These are phyloP conservation scores for Paecilomyces variotii DNA, from an alignment of 2,329 filamentous ascomycete species.

Conservation along the genomic window DNA sequence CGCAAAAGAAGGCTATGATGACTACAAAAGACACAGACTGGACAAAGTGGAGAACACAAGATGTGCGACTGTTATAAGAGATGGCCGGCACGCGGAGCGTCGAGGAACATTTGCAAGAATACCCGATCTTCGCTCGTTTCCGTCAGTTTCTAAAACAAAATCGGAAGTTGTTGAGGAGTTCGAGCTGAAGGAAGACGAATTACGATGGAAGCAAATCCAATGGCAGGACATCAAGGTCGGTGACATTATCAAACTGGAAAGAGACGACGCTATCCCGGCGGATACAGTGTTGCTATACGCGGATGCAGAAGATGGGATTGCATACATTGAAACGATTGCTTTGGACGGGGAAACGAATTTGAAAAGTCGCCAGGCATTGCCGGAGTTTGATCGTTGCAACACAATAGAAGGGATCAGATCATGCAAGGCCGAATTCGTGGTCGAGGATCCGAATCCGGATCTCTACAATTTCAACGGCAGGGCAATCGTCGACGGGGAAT, in stretches of 20 bases:
- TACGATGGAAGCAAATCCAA: slow-evolving; percentile 53
- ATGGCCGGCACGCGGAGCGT: background rate
- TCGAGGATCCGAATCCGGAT: slow-evolving; percentile 51
- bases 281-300: slow-evolving; percentile 65
- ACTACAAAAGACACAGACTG: slow-evolving; percentile 66
- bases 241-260: slow-evolving; percentile 61
- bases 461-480: slow-evolving; percentile 52
- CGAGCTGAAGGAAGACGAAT: slow-evolving; percentile 8
- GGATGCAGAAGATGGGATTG: slow-evolving; percentile 62
- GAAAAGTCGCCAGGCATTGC: slow-evolving; percentile 51
- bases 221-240: slow-evolving; percentile 71
- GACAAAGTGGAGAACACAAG: slow-evolving; percentile 68
- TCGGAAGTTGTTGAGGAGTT: slow-evolving; percentile 57
- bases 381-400: slow-evolving; percentile 37
- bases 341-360: slow-evolving; percentile 50
- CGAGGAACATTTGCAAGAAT: background rate
- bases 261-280: slow-evolving; percentile 64
- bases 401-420: slow-evolving; percentile 12
- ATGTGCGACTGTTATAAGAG: background rate
- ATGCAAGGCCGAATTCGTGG: slow-evolving; percentile 35
- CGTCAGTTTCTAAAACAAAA: background rate
- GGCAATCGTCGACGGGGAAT: slow-evolving; percentile 39
- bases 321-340: slow-evolving; percentile 53
- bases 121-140: background rate
- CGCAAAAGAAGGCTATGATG: slow-evolving; percentile 78